Conservation (phyloP, 192 early-diverging fungal genomes). For the Irineochytrium annulatum region DNA sequence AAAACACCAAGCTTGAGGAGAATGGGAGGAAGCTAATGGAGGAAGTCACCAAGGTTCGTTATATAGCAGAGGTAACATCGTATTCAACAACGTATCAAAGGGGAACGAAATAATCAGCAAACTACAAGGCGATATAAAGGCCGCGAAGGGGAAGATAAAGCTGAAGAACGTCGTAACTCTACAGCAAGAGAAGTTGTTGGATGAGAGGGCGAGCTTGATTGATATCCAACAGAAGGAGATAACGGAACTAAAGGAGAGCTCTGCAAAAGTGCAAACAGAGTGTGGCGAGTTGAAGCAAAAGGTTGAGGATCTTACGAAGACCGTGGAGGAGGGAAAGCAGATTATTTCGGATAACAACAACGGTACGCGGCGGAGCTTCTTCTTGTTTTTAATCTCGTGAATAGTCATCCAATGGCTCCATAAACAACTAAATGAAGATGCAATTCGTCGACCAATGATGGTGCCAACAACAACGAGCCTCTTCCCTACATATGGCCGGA, state of each 20-base stretch:
- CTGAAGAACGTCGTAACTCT: constrained; percentile 54
- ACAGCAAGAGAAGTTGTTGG: constrained; percentile 56
- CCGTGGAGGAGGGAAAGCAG: constrained; percentile 44
- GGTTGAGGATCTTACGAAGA: constrained; percentile 28
- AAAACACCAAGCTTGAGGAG: constrained; percentile 34
- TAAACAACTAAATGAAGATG: constrained; percentile 60
- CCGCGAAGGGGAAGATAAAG: constrained; percentile 49
- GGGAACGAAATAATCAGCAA: constrained; percentile 61
- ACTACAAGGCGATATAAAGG: constrained; percentile 47
- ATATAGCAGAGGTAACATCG: too few species aligned
- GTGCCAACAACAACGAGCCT: too few species aligned
- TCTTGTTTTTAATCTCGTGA: constrained; percentile 3
- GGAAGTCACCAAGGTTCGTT: constrained; percentile 48
- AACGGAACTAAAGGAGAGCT: constrained; percentile 17
- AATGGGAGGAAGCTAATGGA: constrained; percentile 25
- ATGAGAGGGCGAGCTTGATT: constrained; percentile 38
- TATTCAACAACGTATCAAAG: too few species aligned
- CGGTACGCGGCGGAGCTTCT: too few species aligned
- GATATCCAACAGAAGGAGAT: constrained; percentile 41
- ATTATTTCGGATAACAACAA: constrained; percentile 55
- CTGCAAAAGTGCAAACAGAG: constrained; percentile 18
- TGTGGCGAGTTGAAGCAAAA: background rate
- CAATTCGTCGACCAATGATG: too few species aligned
- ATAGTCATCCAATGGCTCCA: constrained; percentile 63
- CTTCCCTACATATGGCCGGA: too few species aligned